A percentile compares a stretch with the other conserved stretches of the same genome.
Evolutionary conservation across 2,329 filamentous ascomycete species (phyloP).

Genomic region (Raffaelea ambrosiae): DNA sequence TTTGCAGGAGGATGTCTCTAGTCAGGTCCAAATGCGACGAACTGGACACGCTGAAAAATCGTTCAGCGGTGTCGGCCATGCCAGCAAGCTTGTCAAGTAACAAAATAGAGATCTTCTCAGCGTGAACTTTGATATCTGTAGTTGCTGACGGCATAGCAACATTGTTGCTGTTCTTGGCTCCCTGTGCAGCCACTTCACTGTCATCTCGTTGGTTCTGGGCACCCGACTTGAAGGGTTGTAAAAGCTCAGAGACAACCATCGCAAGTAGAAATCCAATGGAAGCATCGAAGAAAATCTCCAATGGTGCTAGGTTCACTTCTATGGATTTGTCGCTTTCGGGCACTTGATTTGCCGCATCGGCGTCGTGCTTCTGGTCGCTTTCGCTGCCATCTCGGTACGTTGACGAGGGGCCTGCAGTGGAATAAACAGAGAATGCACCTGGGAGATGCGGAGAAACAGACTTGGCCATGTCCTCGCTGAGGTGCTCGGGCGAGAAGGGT

Average conservation of each 20-base stretch:
- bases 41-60: conserved; percentile 29
- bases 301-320: conserved; percentile 43
- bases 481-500: conserved; percentile 26
- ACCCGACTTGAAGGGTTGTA: conserved; percentile 16
- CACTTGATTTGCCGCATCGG: conserved; percentile 6
- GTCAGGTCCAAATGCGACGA: conserved; percentile 27
- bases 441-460: conserved; percentile 45
- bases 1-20: conserved; percentile 44
- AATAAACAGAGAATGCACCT: conserved; percentile 51
- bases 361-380: neutral
- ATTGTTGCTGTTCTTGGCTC: neutral
- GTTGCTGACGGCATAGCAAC: neutral
- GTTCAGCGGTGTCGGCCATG: conserved; percentile 40
- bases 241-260: conserved; percentile 40
- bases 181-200: no score
- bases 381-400: neutral
- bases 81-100: conserved; percentile 48
- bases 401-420: conserved; percentile 7
- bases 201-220: conserved; percentile 15
- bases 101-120: conserved; percentile 43
- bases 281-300: conserved; percentile 46
- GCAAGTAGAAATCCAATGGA: conserved; percentile 47
- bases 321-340: conserved; percentile 31
- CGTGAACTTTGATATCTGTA: conserved; percentile 31
- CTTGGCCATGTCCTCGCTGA: conserved; percentile 16